A percentile compares a stretch with the other conserved stretches of the same genome.
Conservation (phyloP, 1,284 basidiomycete species). For the Cutaneotrichosporon sp. region DNA sequence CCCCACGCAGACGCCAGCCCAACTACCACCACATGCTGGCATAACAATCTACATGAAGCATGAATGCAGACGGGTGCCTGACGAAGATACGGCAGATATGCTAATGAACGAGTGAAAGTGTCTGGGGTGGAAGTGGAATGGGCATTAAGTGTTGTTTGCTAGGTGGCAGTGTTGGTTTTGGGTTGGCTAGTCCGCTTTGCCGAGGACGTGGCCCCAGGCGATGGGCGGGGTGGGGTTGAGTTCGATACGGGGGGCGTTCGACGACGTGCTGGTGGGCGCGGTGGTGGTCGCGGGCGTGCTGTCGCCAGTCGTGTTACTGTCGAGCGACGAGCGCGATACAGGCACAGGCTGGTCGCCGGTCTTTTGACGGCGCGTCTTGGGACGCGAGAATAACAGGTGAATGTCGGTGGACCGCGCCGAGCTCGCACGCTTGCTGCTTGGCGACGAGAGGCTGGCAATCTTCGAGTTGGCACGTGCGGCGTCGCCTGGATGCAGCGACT, state of each 20-base stretch:
- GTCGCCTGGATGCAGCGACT: constrained; percentile 1
- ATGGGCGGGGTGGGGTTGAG: constrained; percentile 23
- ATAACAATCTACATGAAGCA: too few relatives aligned
- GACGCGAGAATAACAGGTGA: constrained; percentile 8
- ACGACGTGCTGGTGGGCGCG: neutral
- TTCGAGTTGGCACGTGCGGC: neutral
- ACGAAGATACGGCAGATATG: too few relatives aligned
- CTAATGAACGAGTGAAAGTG: too few relatives aligned
- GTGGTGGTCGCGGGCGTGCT: neutral
- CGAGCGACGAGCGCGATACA: constrained; percentile 1
- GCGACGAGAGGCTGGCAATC: constrained; percentile 5
- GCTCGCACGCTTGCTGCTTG: constrained; percentile 7
- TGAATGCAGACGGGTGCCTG: too few relatives aligned
- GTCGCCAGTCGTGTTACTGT: constrained; percentile 1
- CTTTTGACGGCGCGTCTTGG: constrained; percentile 7
- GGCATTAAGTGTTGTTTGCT: too few relatives aligned
- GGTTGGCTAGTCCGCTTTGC: neutral
- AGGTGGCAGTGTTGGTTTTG: neutral
- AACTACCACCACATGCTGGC: too few relatives aligned
- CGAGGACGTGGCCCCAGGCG: constrained; percentile 17
- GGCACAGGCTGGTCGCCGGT: constrained; percentile 6
- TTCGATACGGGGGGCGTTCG: constrained; percentile 22
- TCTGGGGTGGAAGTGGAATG: too few relatives aligned
- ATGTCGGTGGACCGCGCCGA: constrained; percentile 5
- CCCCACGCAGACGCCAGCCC: too few relatives aligned